Conservation (phyloP, 352 stramenopile species). For the Globisporangium mamillatum region DNA sequence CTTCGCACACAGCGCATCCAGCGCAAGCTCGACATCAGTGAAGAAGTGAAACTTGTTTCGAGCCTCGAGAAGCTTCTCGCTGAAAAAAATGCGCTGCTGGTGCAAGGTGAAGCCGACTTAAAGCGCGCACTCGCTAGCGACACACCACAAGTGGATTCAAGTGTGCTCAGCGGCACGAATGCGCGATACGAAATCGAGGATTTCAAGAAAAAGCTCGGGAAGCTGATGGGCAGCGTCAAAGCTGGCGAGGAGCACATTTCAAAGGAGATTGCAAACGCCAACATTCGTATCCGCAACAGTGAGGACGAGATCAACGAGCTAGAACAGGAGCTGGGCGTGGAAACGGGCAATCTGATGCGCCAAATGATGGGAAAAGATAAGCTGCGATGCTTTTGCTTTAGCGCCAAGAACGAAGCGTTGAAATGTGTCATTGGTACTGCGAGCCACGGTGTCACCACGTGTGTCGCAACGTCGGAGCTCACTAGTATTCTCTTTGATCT, state of each 20-base stretch:
- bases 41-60: slow-evolving; percentile 48
- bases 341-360: slow-evolving; percentile 74
- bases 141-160: slow-evolving; percentile 63
- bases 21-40: slow-evolving; percentile 47
- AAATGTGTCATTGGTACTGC: slow-evolving; percentile 73
- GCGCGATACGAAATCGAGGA: slow-evolving; percentile 71
- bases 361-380: slow-evolving; percentile 56
- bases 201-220: slow-evolving; percentile 74
- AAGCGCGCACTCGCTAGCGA: slow-evolving; percentile 67
- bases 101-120: slow-evolving; percentile 60
- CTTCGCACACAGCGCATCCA: slow-evolving; percentile 58
- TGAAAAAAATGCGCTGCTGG: slow-evolving; percentile 48
- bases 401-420: slow-evolving; percentile 59
- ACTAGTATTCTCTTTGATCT: slow-evolving; percentile 63
- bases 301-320: slow-evolving; percentile 68
- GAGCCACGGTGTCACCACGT: slow-evolving; percentile 64
- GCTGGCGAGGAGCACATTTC: slow-evolving; percentile 51
- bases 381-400: slow-evolving; percentile 79
- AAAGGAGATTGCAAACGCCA: slow-evolving; percentile 59
- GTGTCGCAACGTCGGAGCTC: slow-evolving; percentile 44
- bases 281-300: slow-evolving; percentile 62
- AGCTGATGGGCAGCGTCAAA: slow-evolving; percentile 64
- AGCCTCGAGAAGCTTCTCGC: slow-evolving; percentile 53
- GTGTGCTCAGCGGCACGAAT: slow-evolving; percentile 48
- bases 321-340: slow-evolving; percentile 59